Evolutionary conservation across 2,329 filamentous ascomycete species (phyloP).

Genomic region (Clonostachys rosea): DNA sequence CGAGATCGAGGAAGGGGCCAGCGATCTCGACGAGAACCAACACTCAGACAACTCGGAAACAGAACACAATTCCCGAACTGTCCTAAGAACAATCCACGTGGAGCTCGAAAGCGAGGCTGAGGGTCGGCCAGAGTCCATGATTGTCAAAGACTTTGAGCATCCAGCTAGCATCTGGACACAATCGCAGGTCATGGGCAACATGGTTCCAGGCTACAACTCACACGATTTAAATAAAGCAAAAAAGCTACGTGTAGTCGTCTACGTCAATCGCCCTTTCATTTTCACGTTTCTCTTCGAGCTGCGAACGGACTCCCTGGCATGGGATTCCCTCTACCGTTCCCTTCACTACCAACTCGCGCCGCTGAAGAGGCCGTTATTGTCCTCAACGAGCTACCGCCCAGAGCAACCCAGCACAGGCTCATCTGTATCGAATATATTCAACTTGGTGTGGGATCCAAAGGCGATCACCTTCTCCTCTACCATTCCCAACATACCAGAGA

Average conservation of each 20-base stretch:
- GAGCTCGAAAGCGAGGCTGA: conserved; percentile 46
- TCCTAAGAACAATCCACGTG: conserved; percentile 63
- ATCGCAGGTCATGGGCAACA: conserved; percentile 24
- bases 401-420: conserved; percentile 28
- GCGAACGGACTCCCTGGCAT: conserved; percentile 52
- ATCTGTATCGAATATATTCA: conserved; percentile 44
- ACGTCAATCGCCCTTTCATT: conserved; percentile 70
- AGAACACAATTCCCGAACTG: conserved; percentile 47
- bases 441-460: conserved; percentile 58
- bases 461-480: conserved; percentile 55
- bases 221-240: conserved; percentile 50
- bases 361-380: conserved; percentile 49
- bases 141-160: conserved; percentile 38
- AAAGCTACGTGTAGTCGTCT: conserved; percentile 65
- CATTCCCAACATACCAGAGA: conserved; percentile 61
- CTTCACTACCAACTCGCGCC: conserved; percentile 58
- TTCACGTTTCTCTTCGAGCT: conserved; percentile 67
- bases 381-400: conserved; percentile 53
- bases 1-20: conserved; percentile 45
- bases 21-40: conserved; percentile 20
- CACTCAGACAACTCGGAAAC: conserved; percentile 17
- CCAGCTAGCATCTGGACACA: conserved; percentile 21
- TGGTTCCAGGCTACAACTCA: conserved; percentile 20
- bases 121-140: conserved; percentile 34
- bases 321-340: conserved; percentile 51